phyloP scores from a whole-genome alignment of 2,329 filamentous ascomycete genomes.

The Orbilia oligospora region DNA sequence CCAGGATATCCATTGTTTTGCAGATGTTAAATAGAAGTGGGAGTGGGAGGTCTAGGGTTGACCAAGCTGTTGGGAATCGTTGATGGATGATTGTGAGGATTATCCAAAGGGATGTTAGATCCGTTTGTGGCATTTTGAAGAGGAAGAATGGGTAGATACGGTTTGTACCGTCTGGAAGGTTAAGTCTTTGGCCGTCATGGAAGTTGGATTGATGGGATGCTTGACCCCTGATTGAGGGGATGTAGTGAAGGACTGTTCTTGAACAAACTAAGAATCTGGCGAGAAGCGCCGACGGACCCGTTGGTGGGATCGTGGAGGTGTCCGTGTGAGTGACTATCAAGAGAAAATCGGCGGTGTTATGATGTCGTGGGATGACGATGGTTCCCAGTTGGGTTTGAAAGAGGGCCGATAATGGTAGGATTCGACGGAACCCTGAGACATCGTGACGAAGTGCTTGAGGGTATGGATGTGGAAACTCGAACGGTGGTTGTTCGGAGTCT shows the following conservation, averaged over 20 bases:
- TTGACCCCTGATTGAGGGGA: conserved; percentile 29
- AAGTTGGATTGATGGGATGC: neutral
- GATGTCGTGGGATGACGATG: conserved; percentile 27
- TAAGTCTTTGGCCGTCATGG: conserved; percentile 4
- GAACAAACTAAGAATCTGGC: conserved; percentile 41
- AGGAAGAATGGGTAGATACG: conserved; percentile 21
- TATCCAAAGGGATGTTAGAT: conserved; percentile 32
- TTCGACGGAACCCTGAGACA: neutral
- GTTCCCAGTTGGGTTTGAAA: conserved; percentile 3
- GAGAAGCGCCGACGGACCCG: neutral
- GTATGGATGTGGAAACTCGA: neutral
- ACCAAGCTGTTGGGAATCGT: conserved; percentile 30
- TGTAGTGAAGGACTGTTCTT: conserved; percentile 1
- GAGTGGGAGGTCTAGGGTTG: conserved; percentile 25
- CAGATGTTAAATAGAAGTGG: conserved; percentile 22
- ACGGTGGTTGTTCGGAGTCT: conserved; percentile 7
- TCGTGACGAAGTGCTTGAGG: neutral
- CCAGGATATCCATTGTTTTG: neutral
- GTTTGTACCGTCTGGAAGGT: neutral
- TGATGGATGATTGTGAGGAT: conserved; percentile 41
- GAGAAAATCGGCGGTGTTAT: conserved; percentile 12
- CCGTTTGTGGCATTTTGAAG: conserved; percentile 13
- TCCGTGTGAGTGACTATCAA: conserved; percentile 17
- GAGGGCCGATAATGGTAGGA: neutral
- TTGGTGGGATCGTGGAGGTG: neutral